phyloP scores from a whole-genome alignment of 1,139 yeast species.

The Diutina siamensis region DNA sequence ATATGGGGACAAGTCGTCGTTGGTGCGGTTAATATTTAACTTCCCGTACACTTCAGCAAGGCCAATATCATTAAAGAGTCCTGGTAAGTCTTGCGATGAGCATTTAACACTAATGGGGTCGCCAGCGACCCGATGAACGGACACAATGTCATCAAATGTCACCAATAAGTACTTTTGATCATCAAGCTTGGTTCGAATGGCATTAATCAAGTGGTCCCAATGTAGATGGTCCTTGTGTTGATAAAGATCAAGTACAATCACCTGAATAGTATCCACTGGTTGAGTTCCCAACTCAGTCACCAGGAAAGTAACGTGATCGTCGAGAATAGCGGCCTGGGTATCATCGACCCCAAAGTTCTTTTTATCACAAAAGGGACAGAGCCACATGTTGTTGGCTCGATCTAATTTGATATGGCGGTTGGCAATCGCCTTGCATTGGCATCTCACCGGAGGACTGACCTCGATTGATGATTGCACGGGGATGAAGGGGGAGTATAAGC shows the following conservation, averaged over 20 bases:
- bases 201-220: constrained; percentile 8
- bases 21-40: neutral
- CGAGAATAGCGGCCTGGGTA: neutral
- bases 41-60: neutral
- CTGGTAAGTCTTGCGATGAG: neutral
- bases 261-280: constrained; percentile 1
- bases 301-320: neutral
- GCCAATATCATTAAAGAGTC: neutral
- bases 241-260: constrained; percentile 22
- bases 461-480: constrained; percentile 21
- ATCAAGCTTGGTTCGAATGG: neutral
- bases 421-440: neutral
- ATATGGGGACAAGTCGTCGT: neutral
- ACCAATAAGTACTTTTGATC: constrained; percentile 13
- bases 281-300: neutral
- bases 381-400: constrained; percentile 23
- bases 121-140: constrained; percentile 13
- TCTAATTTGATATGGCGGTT: constrained; percentile 21
- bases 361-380: constrained; percentile 28
- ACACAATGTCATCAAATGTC: constrained; percentile 20
- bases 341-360: constrained; percentile 9
- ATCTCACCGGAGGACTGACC: constrained; percentile 14
- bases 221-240: constrained; percentile 18
- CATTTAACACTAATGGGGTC: neutral
- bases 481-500: constrained; percentile 22